A percentile compares a stretch with the other conserved stretches of the same genome.
These are phyloP conservation scores for Phytophthora pini DNA, from an alignment of 352 stramenopile species.

Conservation along the genomic window DNA sequence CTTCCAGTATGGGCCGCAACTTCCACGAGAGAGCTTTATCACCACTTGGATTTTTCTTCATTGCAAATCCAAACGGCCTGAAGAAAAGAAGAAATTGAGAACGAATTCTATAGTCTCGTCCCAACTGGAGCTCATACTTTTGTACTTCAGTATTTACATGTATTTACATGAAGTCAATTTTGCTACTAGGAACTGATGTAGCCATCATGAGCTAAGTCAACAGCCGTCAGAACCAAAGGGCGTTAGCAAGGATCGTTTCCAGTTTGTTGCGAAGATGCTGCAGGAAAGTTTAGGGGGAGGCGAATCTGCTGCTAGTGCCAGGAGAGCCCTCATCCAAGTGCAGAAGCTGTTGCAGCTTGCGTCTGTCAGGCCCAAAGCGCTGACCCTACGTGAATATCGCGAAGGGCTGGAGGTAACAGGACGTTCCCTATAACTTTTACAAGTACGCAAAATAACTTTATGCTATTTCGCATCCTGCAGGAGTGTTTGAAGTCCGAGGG, in stretches of 20 bases:
- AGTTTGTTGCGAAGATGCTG: constrained; percentile 35
- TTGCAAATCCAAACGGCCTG: not conserved
- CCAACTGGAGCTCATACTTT: not conserved
- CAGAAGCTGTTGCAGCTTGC: constrained; percentile 70
- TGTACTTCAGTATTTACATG: too few species aligned
- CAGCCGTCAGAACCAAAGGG: constrained; percentile 16
- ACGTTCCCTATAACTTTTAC: not conserved
- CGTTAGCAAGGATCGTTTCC: constrained; percentile 6
- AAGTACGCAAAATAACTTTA: not conserved
- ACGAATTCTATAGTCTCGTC: not conserved
- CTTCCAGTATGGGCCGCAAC: constrained; percentile 7
- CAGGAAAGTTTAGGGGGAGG: constrained; percentile 54
- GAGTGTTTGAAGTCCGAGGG: constrained; percentile 78
- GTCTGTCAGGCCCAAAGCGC: constrained; percentile 53
- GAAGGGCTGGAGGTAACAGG: constrained; percentile 57
- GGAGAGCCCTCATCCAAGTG: constrained; percentile 60
- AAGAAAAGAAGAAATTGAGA: not conserved
- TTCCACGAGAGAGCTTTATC: not conserved
- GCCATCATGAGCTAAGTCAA: constrained; percentile 11
- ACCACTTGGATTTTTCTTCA: too few species aligned
- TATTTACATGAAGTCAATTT: not conserved
- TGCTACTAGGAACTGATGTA: not conserved
- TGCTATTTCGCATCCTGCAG: constrained; percentile 18
- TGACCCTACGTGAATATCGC: constrained; percentile 67
- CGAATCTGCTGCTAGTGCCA: constrained; percentile 50